phyloP scores from a whole-genome alignment of 1,284 basidiomycete species.

The Macrocystidia cucumis region DNA sequence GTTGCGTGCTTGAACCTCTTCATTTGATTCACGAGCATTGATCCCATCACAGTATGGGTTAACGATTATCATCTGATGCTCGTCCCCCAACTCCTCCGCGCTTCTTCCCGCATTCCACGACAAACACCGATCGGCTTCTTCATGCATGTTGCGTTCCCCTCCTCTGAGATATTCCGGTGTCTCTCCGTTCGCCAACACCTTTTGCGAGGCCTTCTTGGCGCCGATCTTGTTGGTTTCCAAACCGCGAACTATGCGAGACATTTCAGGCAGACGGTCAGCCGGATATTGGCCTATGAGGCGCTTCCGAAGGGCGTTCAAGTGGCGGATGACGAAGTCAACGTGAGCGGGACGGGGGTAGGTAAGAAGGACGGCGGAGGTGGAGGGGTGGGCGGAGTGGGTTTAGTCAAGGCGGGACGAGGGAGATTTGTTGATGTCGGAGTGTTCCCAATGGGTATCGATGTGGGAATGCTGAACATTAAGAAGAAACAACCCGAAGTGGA shows the following conservation, averaged over 20 bases:
- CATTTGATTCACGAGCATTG: not conserved
- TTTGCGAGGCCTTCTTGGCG: constrained; percentile 68
- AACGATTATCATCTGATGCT: constrained; percentile 88
- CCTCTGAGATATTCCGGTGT: constrained; percentile 84
- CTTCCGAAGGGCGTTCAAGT: constrained; percentile 79
- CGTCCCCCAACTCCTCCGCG: constrained; percentile 69
- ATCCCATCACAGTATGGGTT: constrained; percentile 47
- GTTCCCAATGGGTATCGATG: constrained; percentile 89
- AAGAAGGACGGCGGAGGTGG: no score
- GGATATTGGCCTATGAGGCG: constrained; percentile 76
- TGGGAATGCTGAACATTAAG: constrained; percentile 58
- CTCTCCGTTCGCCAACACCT: constrained; percentile 62
- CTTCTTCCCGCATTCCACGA: constrained; percentile 35
- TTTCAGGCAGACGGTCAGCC: constrained; percentile 77
- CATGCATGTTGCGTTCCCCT: constrained; percentile 85
- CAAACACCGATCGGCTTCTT: constrained; percentile 81
- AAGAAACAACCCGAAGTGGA: constrained; percentile 72
- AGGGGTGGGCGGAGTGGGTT: constrained; percentile 17
- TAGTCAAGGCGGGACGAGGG: constrained; percentile 19
- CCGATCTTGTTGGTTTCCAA: constrained; percentile 67
- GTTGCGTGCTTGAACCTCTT: no score
- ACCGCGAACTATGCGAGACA: constrained; percentile 77
- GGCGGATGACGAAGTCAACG: constrained; percentile 21
- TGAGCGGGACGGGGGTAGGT: no score
- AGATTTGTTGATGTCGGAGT: constrained; percentile 80